Evolutionary conservation across 768 basidiomycete species (phyloP).

Genomic region (Artomyces pyxidatus): DNA sequence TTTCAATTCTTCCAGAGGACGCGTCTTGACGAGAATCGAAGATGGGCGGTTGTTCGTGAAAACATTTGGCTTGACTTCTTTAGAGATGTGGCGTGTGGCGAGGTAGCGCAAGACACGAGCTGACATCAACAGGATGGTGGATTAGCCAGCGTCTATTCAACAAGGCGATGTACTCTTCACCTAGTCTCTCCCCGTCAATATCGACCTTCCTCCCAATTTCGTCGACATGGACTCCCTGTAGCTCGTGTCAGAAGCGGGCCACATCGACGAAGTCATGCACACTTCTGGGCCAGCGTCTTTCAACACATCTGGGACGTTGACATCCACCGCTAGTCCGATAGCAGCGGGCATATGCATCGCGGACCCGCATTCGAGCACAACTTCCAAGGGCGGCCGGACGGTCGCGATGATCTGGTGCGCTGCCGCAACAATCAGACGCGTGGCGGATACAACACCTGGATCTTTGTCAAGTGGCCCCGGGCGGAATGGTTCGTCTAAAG

Average conservation of each 20-base stretch:
- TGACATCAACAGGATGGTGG: slow-evolving; percentile 6
- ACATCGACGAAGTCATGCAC: not conserved
- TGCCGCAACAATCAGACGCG: not conserved
- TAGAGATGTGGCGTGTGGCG: slow-evolving; percentile 31
- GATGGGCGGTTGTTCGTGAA: slow-evolving; percentile 34
- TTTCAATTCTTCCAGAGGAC: slow-evolving; percentile 16
- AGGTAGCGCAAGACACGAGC: slow-evolving; percentile 32
- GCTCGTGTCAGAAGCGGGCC: not conserved
- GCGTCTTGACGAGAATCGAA: slow-evolving; percentile 26
- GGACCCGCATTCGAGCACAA: not conserved
- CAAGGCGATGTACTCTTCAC: not conserved
- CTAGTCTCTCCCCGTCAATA: not conserved
- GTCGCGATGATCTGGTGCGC: slow-evolving; percentile 6
- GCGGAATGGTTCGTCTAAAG: too few species aligned
- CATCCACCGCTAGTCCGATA: not conserved
- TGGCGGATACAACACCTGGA: too few species aligned
- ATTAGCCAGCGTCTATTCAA: not conserved
- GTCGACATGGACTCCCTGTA: slow-evolving; percentile 7
- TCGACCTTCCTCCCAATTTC: slow-evolving; percentile 4
- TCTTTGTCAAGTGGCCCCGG: too few species aligned
- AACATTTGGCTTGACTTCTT: slow-evolving; percentile 28
- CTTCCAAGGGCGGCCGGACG: slow-evolving; percentile 1
- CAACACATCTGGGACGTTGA: slow-evolving; percentile 4
- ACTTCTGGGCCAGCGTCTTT: slow-evolving; percentile 1
- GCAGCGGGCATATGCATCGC: slow-evolving; percentile 2